These are phyloP conservation scores for Coelastrella sp. DNA, from an alignment of 139 green algal genomes.

Conservation along the genomic window DNA sequence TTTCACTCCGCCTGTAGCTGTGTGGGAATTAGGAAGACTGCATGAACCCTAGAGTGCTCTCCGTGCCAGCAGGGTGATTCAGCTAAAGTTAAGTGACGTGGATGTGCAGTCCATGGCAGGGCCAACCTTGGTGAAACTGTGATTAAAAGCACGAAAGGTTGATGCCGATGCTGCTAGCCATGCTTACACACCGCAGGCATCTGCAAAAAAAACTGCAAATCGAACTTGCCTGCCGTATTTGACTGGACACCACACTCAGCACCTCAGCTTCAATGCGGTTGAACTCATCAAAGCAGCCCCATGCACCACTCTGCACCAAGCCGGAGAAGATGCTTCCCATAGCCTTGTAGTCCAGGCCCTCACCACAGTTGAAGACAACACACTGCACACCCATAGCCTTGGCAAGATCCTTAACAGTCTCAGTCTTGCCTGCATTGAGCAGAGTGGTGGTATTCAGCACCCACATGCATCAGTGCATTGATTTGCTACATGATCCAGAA, in stretches of 20 bases:
- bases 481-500: too few species aligned
- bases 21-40: too few species aligned
- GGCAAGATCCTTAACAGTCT: slow-evolving; percentile 88
- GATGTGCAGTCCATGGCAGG: too few species aligned
- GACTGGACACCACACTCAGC: slow-evolving; percentile 63
- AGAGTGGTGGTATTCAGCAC: background rate
- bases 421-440: slow-evolving; percentile 78
- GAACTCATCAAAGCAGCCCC: slow-evolving; percentile 93
- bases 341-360: slow-evolving; percentile 86
- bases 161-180: background rate
- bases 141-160: background rate
- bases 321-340: slow-evolving; percentile 91
- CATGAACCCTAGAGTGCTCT: too few species aligned
- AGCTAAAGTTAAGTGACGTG: too few species aligned
- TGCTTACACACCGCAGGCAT: background rate
- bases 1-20: too few species aligned
- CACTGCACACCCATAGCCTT: slow-evolving; percentile 95
- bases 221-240: slow-evolving; percentile 59
- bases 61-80: too few species aligned
- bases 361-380: slow-evolving; percentile 90
- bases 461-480: too few species aligned
- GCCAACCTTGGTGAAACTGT: background rate
- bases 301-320: slow-evolving; percentile 77
- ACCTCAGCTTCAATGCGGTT: slow-evolving; percentile 69
- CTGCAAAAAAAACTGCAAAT: too few species aligned